Evolutionary conservation across 306 rosid genomes (phyloP), one percentile per base, ranked within the genome.

Genomic region (Gynostemma pentaphyllum): DNA sequence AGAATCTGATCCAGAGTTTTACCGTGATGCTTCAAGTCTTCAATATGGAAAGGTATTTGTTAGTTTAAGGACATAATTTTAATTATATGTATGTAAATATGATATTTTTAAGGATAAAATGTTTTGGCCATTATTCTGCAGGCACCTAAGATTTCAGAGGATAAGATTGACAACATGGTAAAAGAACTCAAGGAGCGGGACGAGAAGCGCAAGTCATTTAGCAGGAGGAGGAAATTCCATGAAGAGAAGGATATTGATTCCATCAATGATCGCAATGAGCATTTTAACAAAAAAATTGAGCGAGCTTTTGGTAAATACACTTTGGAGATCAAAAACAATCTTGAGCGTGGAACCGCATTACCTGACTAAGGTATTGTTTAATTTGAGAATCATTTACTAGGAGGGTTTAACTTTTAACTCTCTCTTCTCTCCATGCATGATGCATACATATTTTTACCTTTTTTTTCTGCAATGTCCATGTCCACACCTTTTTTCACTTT

Each of bases 241-340:
- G 99, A 92, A 67, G 99, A 92, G 83, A 92, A 92, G 82, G 99
- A 92, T 70, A 84, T 88, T 8, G 99, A 92, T 79, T 92, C 99
- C 0, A 88, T 92, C 83, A 92, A 92, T 68, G 97, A 92, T 73
- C 90, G 97, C 5, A 92, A 92, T 30, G 99, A 88, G 81, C 99
- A 92, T 74, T 92, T 92, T 77, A 92, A 92, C 84, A 88, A 88
- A 81, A 92, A 88, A 83, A 88, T 92, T 68, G 97, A 92, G 69
- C 90, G 99, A 47, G 99, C 99, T 76, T 92, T 92, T 55, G 99
- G 99, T 37, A 88, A 71, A 79, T 88, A 88, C 94, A 92, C 99
- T 0, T 70, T 92, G 81, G 99, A 92, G 85, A 92, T 92, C 55
- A 92, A 92, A 73, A 92, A 92, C 81, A 92, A 92, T 74, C 99